phyloP scores from a whole-genome alignment of 1,284 basidiomycete genomes.

The Moesziomyces sp. region DNA sequence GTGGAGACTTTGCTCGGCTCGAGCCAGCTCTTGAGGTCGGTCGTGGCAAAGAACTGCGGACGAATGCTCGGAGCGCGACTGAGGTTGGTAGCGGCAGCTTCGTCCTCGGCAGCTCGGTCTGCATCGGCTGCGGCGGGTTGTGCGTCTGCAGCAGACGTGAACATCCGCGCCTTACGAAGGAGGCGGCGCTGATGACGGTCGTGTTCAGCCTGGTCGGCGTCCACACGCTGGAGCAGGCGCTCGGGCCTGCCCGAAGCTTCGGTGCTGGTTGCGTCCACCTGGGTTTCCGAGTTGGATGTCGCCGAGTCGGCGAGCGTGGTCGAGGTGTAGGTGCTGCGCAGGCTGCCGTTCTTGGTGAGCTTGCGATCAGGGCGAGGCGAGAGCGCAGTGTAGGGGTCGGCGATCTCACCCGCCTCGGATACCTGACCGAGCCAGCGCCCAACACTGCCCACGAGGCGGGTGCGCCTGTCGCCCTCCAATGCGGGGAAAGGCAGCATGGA shows the following conservation, averaged over 20 bases:
- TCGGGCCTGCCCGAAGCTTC: constrained; percentile 17
- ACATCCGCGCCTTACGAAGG: constrained; percentile 26
- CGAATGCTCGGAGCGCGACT: constrained; percentile 57
- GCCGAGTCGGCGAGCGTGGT: constrained; percentile 30
- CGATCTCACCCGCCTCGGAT: constrained; percentile 28
- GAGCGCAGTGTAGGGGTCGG: constrained; percentile 31
- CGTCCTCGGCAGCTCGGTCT: not conserved
- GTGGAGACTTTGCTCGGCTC: constrained; percentile 32
- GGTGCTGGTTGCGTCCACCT: constrained; percentile 6
- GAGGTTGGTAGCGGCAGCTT: constrained; percentile 6
- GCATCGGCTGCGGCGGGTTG: not conserved
- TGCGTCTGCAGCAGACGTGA: constrained; percentile 4
- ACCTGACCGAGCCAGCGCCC: constrained; percentile 34
- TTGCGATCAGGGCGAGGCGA: constrained; percentile 32
- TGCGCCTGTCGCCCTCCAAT: constrained; percentile 23
- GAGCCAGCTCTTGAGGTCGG: constrained; percentile 60
- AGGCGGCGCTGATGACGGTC: constrained; percentile 33
- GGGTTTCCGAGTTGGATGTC: constrained; percentile 18
- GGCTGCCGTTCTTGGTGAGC: constrained; percentile 39
- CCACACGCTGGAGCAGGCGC: constrained; percentile 20
- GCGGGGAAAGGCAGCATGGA: constrained; percentile 28
- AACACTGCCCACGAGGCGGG: constrained; percentile 27
- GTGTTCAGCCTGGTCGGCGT: constrained; percentile 28
- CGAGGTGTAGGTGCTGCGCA: constrained; percentile 36
- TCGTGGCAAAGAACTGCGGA: constrained; percentile 58